Conservation (phyloP, 2,329 filamentous ascomycete species). For the Epicoccum nigrum region DNA sequence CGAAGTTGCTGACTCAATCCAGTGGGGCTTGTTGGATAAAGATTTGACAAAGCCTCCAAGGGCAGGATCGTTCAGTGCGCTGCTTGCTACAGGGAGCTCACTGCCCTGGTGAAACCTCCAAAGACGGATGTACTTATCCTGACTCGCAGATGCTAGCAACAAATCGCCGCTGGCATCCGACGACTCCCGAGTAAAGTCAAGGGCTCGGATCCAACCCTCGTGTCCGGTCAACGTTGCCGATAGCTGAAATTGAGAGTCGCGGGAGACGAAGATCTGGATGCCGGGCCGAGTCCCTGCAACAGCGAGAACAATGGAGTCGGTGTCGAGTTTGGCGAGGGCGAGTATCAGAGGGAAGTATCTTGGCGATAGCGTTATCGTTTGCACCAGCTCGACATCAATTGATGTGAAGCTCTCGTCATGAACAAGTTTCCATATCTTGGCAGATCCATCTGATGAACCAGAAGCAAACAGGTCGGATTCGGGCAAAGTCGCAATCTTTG, state of each 20-base stretch:
- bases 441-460: constrained; percentile 66
- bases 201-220: constrained; percentile 90
- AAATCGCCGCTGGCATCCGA: constrained; percentile 66
- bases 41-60: constrained; percentile 70
- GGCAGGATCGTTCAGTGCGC: constrained; percentile 61
- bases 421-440: constrained; percentile 71
- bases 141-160: constrained; percentile 88
- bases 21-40: constrained; percentile 87
- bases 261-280: constrained; percentile 79
- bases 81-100: constrained; percentile 64
- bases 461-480: constrained; percentile 59
- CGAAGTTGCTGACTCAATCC: constrained; percentile 63
- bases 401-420: constrained; percentile 36
- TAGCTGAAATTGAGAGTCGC: constrained; percentile 65
- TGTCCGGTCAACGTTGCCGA: constrained; percentile 84
- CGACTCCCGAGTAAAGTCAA: constrained; percentile 75
- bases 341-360: constrained; percentile 83
- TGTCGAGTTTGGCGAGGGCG: constrained; percentile 68
- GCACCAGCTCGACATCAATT: constrained; percentile 35
- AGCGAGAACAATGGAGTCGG: constrained; percentile 70
- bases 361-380: constrained; percentile 72
- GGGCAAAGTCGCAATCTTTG: constrained; percentile 61
- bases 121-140: constrained; percentile 95
- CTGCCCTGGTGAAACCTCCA: constrained; percentile 83
- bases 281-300: constrained; percentile 82